These are phyloP conservation scores for Lactarius sanguifluus DNA, from an alignment of 768 basidiomycete genomes.

Conservation along the genomic window DNA sequence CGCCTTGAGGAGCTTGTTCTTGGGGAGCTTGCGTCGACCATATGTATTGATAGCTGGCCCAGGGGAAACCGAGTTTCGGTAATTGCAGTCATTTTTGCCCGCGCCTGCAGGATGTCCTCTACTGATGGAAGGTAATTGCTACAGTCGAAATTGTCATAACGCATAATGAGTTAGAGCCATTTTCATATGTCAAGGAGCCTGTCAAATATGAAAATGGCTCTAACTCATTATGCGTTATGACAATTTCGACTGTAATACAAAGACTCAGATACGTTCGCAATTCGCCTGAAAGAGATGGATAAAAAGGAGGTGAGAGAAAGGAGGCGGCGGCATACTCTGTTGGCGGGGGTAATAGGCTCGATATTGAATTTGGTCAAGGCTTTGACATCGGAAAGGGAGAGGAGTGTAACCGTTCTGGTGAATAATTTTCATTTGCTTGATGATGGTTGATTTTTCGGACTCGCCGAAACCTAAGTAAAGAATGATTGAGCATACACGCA, in stretches of 20 bases:
- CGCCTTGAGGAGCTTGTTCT: too few species aligned
- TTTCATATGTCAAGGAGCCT: too few species aligned
- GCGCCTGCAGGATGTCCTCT: conserved; percentile 83
- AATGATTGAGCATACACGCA: conserved; percentile 7
- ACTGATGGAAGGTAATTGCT: conserved; percentile 83
- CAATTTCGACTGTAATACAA: too few species aligned
- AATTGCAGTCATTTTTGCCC: conserved; percentile 87
- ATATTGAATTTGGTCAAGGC: conserved; percentile 86
- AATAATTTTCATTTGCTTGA: conserved; percentile 99
- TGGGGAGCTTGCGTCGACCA: conserved; percentile 51
- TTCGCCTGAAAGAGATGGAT: conserved; percentile 36
- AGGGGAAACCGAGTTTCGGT: conserved; percentile 81
- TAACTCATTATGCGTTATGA: too few species aligned
- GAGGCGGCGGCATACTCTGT: conserved; percentile 45
- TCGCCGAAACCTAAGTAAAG: conserved; percentile 77
- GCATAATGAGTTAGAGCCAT: too few species aligned
- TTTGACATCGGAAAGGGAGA: conserved; percentile 68
- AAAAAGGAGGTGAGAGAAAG: conserved; percentile 28
- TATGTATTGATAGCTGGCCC: conserved; percentile 59
- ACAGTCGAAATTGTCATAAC: too few species aligned
- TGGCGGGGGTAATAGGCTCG: conserved; percentile 66
- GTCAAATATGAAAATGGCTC: too few species aligned
- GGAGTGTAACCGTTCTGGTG: conserved; percentile 89
- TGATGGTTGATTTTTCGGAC: conserved; percentile 92
- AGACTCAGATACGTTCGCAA: conserved; percentile 57